Evolutionary conservation across 1,139 yeast genomes (phyloP).

Genomic region (Meyerozyma sp.): DNA sequence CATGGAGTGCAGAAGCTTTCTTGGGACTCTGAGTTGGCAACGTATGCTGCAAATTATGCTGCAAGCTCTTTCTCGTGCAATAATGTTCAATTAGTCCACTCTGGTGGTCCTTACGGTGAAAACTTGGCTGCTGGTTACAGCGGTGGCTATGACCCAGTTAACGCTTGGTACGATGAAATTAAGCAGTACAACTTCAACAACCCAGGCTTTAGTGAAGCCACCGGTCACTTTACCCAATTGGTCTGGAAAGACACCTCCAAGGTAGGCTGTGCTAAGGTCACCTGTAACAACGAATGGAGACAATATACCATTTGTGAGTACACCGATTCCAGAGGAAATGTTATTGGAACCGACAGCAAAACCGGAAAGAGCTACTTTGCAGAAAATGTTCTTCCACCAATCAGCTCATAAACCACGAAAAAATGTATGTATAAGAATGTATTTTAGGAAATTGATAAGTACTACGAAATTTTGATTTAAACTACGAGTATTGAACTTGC

Average conservation of each 20-base stretch:
- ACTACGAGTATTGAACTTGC: no score
- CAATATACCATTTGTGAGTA: constrained; percentile 70
- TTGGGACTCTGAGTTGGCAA: constrained; percentile 46
- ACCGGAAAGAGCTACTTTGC: constrained; percentile 40
- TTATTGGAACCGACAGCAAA: constrained; percentile 29
- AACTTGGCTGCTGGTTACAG: constrained; percentile 52
- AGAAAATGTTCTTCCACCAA: constrained; percentile 45
- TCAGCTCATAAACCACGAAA: not conserved
- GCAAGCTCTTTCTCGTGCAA: constrained; percentile 43
- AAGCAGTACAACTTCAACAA: constrained; percentile 39
- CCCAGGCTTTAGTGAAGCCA: constrained; percentile 39
- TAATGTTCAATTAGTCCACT: constrained; percentile 47
- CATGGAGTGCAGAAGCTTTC: constrained; percentile 43
- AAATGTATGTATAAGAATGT: constrained; percentile 1
- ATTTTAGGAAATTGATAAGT: not conserved
- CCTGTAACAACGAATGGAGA: constrained; percentile 45
- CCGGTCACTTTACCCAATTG: constrained; percentile 67
- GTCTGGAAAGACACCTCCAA: constrained; percentile 56
- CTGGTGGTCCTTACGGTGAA: constrained; percentile 54
- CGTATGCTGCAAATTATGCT: constrained; percentile 44
- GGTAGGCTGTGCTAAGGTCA: constrained; percentile 58
- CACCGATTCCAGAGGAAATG: constrained; percentile 52
- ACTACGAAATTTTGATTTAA: no score
- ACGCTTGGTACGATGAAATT: constrained; percentile 66
- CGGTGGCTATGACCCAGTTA: constrained; percentile 47